Conservation (phyloP, 768 basidiomycete species). For the Candolleomyces efflorescens region DNA sequence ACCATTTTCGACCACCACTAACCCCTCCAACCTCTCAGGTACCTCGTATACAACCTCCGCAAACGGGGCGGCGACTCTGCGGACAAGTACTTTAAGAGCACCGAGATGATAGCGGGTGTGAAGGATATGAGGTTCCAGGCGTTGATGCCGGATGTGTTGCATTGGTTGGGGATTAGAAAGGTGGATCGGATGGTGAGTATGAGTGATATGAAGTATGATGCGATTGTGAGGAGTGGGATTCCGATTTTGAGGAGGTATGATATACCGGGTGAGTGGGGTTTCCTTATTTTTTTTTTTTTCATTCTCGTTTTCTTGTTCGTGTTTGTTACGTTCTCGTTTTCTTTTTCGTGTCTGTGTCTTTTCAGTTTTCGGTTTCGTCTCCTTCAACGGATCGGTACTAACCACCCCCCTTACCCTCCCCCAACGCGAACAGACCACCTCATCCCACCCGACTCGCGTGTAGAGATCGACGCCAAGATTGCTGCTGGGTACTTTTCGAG, state of each 20-base stretch:
- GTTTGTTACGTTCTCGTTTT: too few species aligned
- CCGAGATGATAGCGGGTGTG: conserved; percentile 91
- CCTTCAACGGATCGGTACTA: too few species aligned
- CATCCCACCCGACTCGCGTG: conserved; percentile 84
- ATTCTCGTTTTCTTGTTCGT: too few species aligned
- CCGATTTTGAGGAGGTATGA: conserved; percentile 80
- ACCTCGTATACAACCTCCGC: conserved; percentile 93
- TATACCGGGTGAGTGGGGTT: conserved; percentile 56
- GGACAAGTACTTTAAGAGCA: conserved; percentile 90
- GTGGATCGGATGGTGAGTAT: conserved; percentile 88
- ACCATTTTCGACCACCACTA: background rate
- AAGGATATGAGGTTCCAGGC: conserved; percentile 95
- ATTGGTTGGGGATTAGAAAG: conserved; percentile 91
- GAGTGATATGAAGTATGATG: conserved; percentile 96
- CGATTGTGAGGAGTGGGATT: conserved; percentile 87
- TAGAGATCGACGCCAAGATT: conserved; percentile 97
- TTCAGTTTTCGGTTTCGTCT: too few species aligned
- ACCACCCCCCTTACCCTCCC: too few species aligned
- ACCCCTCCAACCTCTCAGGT: conserved; percentile 35
- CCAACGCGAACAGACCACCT: conserved; percentile 75
- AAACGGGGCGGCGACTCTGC: conserved; percentile 94
- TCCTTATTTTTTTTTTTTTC: too few species aligned
- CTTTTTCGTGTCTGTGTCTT: too few species aligned
- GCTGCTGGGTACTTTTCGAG: conserved; percentile 90
- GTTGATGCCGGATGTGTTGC: conserved; percentile 93